Conservation (phyloP, 345 rosid genomes). For the Sapria himalayana region DNA sequence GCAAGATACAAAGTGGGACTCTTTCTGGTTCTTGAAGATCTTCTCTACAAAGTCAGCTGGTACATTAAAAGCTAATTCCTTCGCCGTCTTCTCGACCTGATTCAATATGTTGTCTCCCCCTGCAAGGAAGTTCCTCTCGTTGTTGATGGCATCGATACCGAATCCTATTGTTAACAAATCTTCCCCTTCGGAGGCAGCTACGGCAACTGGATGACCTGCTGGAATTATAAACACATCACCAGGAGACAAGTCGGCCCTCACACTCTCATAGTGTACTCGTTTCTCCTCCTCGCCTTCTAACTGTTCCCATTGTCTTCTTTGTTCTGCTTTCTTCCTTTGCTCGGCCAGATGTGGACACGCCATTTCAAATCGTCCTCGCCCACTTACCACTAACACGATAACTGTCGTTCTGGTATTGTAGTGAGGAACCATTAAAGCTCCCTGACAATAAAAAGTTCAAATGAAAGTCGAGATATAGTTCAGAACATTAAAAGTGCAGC, state of each 20-base stretch:
- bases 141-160: slow-evolving; percentile 17
- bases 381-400: slow-evolving; percentile 16
- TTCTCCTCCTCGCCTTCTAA: slow-evolving; percentile 8
- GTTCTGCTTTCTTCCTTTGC: slow-evolving; percentile 4
- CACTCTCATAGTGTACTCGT: slow-evolving; percentile 11
- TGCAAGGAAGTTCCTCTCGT: slow-evolving; percentile 29
- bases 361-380: slow-evolving; percentile 29
- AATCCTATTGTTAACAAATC: slow-evolving; percentile 18
- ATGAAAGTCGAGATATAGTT: too few relatives aligned
- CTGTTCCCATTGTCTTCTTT: slow-evolving; percentile 1
- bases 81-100: slow-evolving; percentile 19
- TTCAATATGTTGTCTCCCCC: slow-evolving; percentile 16
- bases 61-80: slow-evolving; percentile 20
- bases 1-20: slow-evolving; percentile 6
- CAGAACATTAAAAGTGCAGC: too few relatives aligned
- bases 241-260: slow-evolving; percentile 15
- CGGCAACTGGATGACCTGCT: slow-evolving; percentile 25
- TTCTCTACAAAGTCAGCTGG: slow-evolving; percentile 15
- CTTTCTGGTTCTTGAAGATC: slow-evolving; percentile 19
- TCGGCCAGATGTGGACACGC: slow-evolving; percentile 22
- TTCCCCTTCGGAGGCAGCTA: slow-evolving; percentile 13
- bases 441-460: slow-evolving; percentile 16
- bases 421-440: slow-evolving; percentile 26
- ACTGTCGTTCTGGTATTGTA: slow-evolving; percentile 18
- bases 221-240: slow-evolving; percentile 28